Evolutionary conservation across 805 yeast genomes (phyloP), one percentile per base, ranked within the genome.

Genomic region (Cyberlindnera galapagoensis): DNA sequence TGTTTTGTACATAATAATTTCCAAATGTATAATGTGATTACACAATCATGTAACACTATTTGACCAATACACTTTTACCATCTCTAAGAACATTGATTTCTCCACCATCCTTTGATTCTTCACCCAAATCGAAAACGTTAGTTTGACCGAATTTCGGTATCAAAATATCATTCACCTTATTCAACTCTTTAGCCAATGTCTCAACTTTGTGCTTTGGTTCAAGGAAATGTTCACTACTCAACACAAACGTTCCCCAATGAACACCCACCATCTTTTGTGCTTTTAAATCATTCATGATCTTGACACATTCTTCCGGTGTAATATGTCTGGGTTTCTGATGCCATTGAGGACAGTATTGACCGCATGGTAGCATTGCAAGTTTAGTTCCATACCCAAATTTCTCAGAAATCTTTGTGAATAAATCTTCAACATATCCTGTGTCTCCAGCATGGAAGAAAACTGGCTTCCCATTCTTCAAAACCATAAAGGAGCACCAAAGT

Each of bases 261-360:
- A 90, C 86, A 1, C 97, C 97, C 31, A 81, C 71, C 58, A 84
- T 72, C 40, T 69, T 71, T 35, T 67, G 55, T 3, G 84, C 76
- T 6, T 68, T 59, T 36, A 86, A 48, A 40, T 80, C 83, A 11
- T 67, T 50, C 69, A 77, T 76, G 4, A 87, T 78, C 39, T 73
- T 63, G 4, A 83, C 40, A 9, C 88, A 76, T 48, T 90, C 97
- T 23, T 60, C 65, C 0, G 97, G 97, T 30, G 77, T 75, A 30
- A 80, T 82, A 52, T 90, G 97, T 45, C 95, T 71, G 4, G 96
- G 90, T 36, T 72, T 71, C 50, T 90, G 88, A 49, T 88, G 97
- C 95, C 95, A 85, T 46, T 81, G 74, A 1, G 97, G 97, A 45
- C 88, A 80, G 56, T 90, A 90, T 39, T 94, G 96, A 0, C 97